Evolutionary conservation across 2,329 filamentous ascomycete genomes (phyloP).

Genomic region (Aspergillus fumigatus): DNA sequence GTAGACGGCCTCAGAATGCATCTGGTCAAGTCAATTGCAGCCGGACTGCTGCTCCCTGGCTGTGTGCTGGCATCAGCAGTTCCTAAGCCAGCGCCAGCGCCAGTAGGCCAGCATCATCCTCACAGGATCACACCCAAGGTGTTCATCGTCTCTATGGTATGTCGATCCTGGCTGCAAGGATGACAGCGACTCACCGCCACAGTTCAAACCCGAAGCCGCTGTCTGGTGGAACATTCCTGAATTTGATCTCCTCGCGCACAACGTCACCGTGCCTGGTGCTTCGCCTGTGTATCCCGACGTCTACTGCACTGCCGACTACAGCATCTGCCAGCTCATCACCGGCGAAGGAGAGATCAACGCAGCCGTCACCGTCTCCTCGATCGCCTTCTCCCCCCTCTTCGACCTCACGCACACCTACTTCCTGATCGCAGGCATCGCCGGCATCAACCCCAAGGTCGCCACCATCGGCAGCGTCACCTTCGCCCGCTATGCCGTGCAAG

Average conservation of each 20-base stretch:
- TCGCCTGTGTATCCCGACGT: constrained; percentile 62
- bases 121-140: constrained; percentile 35
- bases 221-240: constrained; percentile 57
- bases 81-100: not conserved
- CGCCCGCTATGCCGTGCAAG: constrained; percentile 66
- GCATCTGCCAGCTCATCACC: constrained; percentile 64
- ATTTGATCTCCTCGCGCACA: constrained; percentile 53
- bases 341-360: constrained; percentile 73
- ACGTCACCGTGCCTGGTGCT: constrained; percentile 58
- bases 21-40: constrained; percentile 11
- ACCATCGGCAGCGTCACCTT: constrained; percentile 66
- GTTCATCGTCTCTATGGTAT: constrained; percentile 41
- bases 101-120: not conserved
- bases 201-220: constrained; percentile 61
- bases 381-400: constrained; percentile 59
- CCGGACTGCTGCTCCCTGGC: constrained; percentile 12
- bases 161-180: constrained; percentile 1
- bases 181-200: not conserved
- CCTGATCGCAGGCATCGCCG: constrained; percentile 66
- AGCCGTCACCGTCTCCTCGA: constrained; percentile 59
- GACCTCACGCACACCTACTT: constrained; percentile 67
- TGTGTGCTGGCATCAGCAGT: constrained; percentile 8
- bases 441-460: constrained; percentile 64
- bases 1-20: constrained; percentile 6
- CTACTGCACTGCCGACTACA: constrained; percentile 57